phyloP scores from a whole-genome alignment of 129 eudicot genomes.

The Apium graveolens region DNA sequence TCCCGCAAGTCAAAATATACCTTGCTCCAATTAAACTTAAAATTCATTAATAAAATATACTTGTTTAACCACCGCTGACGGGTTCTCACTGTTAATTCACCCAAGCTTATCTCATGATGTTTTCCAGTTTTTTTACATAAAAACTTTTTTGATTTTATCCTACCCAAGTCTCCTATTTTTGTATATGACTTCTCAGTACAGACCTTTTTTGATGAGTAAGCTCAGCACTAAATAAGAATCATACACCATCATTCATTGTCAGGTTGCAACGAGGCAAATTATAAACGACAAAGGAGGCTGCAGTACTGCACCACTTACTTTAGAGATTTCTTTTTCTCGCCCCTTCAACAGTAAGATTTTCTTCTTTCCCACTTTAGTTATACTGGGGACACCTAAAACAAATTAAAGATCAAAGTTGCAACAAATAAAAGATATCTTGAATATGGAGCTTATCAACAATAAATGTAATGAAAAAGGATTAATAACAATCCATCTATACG shows the following conservation, averaged over 20 bases:
- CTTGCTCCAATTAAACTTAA: neutral
- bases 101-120: neutral
- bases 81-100: neutral
- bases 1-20: neutral
- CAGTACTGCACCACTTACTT: conserved; percentile 31
- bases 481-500: neutral
- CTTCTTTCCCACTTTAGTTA: conserved; percentile 56
- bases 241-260: neutral
- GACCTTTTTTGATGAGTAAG: neutral
- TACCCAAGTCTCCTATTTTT: neutral
- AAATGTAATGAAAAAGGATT: neutral
- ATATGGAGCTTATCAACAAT: neutral
- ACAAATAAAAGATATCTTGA: neutral
- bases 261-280: neutral
- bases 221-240: neutral
- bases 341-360: conserved; percentile 87
- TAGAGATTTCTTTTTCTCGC: conserved; percentile 66
- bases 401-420: conserved; percentile 1
- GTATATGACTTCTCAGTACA: neutral
- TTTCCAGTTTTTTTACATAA: neutral
- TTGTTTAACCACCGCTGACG: neutral
- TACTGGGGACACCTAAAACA: conserved; percentile 48
- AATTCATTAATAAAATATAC: neutral
- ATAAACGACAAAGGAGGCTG: neutral
- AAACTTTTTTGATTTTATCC: neutral